Evolutionary conservation across 768 basidiomycete species (phyloP).

Genomic region (Lactarius sanguifluus): DNA sequence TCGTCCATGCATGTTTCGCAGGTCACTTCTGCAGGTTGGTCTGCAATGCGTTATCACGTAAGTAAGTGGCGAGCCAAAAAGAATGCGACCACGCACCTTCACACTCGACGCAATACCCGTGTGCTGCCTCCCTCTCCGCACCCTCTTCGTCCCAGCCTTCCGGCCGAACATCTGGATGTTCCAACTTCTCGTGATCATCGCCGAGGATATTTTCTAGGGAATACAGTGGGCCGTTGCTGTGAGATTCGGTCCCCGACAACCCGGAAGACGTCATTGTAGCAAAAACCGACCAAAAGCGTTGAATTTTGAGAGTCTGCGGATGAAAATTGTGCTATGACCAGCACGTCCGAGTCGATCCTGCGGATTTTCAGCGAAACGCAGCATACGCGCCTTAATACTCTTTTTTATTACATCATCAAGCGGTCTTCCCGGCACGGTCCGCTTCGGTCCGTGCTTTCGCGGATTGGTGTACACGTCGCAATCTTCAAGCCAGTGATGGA

Average conservation of each 20-base stretch:
- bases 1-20: slow-evolving; percentile 72
- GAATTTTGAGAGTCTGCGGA: slow-evolving; percentile 12
- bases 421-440: background rate
- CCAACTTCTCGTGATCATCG: slow-evolving; percentile 60
- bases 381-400: background rate
- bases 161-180: slow-evolving; percentile 49
- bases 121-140: slow-evolving; percentile 43
- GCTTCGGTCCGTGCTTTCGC: too few species aligned
- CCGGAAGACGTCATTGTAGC: slow-evolving; percentile 18
- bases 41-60: slow-evolving; percentile 39
- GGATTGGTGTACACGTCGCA: too few species aligned
- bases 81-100: slow-evolving; percentile 57
- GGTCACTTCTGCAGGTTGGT: slow-evolving; percentile 76
- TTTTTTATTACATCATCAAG: slow-evolving; percentile 7
- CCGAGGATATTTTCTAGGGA: slow-evolving; percentile 72
- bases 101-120: slow-evolving; percentile 81
- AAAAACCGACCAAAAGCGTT: slow-evolving; percentile 10
- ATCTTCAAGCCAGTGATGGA: too few species aligned
- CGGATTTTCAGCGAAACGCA: background rate
- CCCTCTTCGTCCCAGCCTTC: slow-evolving; percentile 72
- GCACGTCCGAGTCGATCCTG: slow-evolving; percentile 7
- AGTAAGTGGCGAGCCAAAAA: background rate
- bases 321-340: background rate
- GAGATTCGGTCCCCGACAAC: slow-evolving; percentile 16
- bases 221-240: slow-evolving; percentile 37